Conservation (phyloP, 2,329 filamentous ascomycete genomes). For the Nannizziopsis barbatae region DNA sequence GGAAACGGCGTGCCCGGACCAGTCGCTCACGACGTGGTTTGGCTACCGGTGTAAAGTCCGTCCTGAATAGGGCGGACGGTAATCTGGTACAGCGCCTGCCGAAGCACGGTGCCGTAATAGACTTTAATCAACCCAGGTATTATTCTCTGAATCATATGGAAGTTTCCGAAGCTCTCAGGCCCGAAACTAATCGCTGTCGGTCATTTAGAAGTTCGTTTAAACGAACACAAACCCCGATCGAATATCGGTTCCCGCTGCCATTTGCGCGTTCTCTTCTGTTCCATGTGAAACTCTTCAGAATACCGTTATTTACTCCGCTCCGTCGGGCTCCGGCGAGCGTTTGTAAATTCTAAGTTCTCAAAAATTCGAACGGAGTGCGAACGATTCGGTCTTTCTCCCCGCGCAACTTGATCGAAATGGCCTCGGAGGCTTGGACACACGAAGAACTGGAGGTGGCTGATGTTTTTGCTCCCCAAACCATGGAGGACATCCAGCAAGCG, state of each 20-base stretch:
- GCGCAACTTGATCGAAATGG: constrained; percentile 3
- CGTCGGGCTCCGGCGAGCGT: background rate
- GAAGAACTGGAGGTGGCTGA: constrained; percentile 17
- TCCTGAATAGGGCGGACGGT: constrained; percentile 44
- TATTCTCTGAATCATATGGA: background rate
- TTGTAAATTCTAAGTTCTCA: background rate
- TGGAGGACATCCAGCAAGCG: background rate
- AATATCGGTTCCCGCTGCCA: background rate
- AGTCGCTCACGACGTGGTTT: constrained; percentile 28
- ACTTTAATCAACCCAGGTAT: constrained; percentile 9
- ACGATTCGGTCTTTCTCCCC: constrained; percentile 7
- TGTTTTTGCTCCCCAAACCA: constrained; percentile 17
- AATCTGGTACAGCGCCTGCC: constrained; percentile 24
- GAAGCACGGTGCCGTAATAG: constrained; percentile 8
- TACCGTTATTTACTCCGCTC: background rate
- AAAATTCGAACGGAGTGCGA: constrained; percentile 8
- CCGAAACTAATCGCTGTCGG: too few species aligned
- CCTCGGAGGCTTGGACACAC: constrained; percentile 12
- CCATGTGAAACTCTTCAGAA: constrained; percentile 1
- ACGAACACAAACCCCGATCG: background rate
- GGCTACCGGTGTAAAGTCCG: constrained; percentile 41
- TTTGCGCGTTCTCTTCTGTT: background rate
- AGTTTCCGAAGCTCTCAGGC: too few species aligned
- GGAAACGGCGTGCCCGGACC: constrained; percentile 16
- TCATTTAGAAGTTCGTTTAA: too few species aligned